Evolutionary conservation across 2,329 filamentous ascomycete genomes (phyloP), one percentile per base, ranked within the genome.

Genomic region (Penicillium sp.): DNA sequence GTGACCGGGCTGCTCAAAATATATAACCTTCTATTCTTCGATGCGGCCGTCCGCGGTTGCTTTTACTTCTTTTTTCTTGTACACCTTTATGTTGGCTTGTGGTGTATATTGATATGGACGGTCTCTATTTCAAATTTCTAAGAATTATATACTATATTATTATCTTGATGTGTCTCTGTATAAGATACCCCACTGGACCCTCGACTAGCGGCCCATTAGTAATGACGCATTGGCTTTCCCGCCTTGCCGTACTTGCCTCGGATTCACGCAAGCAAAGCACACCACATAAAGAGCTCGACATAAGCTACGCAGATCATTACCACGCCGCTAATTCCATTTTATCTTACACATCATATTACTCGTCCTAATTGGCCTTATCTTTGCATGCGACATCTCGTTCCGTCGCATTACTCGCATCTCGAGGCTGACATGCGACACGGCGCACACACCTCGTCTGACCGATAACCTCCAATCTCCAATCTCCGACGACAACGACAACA

Each of bases 191-290:
- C 20, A 45, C 40, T 35, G 16, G 26, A 42, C 18, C 47, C 20
- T 28, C 26, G 23, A 45, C 38, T 53, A 28, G 51, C 51, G 42
- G 26, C 38, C 14, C 8, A 35, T 48, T 47, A 12, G 46, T 47
- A 42, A 53, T 47, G 51, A 47, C 42, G 51, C 51, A 47, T 45
- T 52, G 51, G 43, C 20, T 47, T 28, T 40, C 43, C 51, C 46
- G 52, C 45, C 24, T 43, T 54, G 21, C 52, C 43, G 43, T 47
- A 54, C 30, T 14, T 21, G 38, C 7, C 38, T 20, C n/a, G n/a
- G n/a, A 21, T 30, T 21, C 16, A 42, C 20, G 7, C n/a, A 42
- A 42, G n/a, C 38, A 42, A 42, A 6, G 2, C 18, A 18, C 38
- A 42, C 8, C 8, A 30, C 28, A 42, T 9, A 9, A 18, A 42